Evolutionary conservation across 2,329 filamentous ascomycete species (phyloP).

Genomic region (Thermoascus crustaceus): DNA sequence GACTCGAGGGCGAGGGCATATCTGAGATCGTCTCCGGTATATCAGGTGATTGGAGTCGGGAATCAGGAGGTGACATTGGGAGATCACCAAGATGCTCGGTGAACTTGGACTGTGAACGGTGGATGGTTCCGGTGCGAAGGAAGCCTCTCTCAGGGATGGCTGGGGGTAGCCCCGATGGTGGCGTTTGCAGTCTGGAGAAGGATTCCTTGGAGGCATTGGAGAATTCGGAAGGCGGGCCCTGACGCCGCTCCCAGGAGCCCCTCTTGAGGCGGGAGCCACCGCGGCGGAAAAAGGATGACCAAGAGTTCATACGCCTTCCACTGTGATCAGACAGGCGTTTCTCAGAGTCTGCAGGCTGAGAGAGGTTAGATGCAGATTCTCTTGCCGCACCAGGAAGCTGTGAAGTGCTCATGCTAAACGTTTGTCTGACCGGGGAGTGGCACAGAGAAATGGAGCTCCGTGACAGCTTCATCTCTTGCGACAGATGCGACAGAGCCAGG

Average conservation of each 20-base stretch:
- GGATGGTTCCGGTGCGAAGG: conserved; percentile 52
- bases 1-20: conserved; percentile 6
- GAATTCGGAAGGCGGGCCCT: conserved; percentile 63
- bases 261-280: conserved; percentile 48
- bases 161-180: conserved; percentile 34
- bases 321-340: conserved; percentile 51
- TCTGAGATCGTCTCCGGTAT: conserved; percentile 34
- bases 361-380: conserved; percentile 45
- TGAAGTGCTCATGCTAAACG: conserved; percentile 45
- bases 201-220: conserved; percentile 88
- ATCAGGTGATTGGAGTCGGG: conserved; percentile 70
- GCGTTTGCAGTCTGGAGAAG: conserved; percentile 53
- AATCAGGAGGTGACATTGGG: conserved; percentile 76
- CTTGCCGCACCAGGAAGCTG: conserved; percentile 44
- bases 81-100: conserved; percentile 84
- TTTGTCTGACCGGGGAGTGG: conserved; percentile 39
- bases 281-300: conserved; percentile 69
- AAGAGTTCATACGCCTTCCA: conserved; percentile 40
- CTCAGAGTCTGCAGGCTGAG: conserved; percentile 45
- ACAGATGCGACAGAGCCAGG: conserved; percentile 26
- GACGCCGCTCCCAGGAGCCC: conserved; percentile 43
- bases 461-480: conserved; percentile 27
- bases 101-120: conserved; percentile 82
- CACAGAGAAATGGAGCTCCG: conserved; percentile 25
- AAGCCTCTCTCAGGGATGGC: conserved; percentile 33